phyloP scores from a whole-genome alignment of 345 rosid genomes.

The Raphanus raphanistrum region DNA sequence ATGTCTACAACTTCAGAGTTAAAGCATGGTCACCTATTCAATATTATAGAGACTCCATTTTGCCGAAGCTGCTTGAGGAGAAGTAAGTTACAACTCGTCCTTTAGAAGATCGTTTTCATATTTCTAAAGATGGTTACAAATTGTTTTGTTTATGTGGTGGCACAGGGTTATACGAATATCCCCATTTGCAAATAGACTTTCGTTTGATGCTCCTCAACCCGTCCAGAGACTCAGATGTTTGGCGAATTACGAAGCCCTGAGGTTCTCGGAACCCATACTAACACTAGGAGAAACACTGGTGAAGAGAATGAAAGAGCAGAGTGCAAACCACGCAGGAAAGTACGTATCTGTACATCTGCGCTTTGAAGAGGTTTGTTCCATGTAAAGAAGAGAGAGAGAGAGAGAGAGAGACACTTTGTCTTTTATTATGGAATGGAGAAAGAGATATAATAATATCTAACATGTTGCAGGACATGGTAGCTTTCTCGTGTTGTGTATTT shows the following conservation, averaged over 20 bases:
- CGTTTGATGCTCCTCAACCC: conserved; percentile 88
- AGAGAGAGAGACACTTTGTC: conserved; percentile 3
- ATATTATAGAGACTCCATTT: conserved; percentile 79
- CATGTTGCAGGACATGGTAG: conserved; percentile 91
- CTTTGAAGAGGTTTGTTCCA: conserved; percentile 88
- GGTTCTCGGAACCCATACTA: conserved; percentile 73
- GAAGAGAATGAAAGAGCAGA: conserved; percentile 91
- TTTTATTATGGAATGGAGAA: conserved; percentile 10
- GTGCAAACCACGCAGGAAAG: conserved; percentile 73
- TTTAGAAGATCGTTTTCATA: not conserved
- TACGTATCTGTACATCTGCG: conserved; percentile 97
- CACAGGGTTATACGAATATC: conserved; percentile 93
- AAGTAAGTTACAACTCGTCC: conserved; percentile 60
- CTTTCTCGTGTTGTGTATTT: conserved; percentile 98
- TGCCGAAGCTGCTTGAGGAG: conserved; percentile 91
- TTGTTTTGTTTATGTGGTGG: conserved; percentile 33
- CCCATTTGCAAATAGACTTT: conserved; percentile 97
- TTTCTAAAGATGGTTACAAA: conserved; percentile 4
- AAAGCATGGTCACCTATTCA: conserved; percentile 97
- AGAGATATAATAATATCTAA: not conserved
- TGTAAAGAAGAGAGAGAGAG: no score
- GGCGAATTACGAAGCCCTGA: conserved; percentile 89
- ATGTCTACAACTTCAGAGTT: conserved; percentile 94
- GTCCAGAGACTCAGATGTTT: conserved; percentile 94
- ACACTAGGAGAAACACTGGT: conserved; percentile 79